Base-by-base conservation (phyloP, 2,329 filamentous ascomycete species). In the Stagonosporopsis vannaccii region DNA sequence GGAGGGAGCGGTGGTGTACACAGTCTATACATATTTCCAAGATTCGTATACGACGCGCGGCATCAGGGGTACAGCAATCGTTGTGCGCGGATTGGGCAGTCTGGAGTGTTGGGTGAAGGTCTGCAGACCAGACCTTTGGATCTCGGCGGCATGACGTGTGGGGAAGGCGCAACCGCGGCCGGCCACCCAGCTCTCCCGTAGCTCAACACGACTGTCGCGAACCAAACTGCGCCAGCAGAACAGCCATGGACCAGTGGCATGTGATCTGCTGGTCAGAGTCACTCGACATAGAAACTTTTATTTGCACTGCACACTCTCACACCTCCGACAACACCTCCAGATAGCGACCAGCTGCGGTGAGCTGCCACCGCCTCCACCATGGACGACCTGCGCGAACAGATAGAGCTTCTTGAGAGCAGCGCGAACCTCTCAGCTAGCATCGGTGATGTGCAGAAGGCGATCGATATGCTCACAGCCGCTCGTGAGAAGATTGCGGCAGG, bases 381-480 rank as follows among this genome's bases (percentile, higher is more conserved):
- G 86, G 85, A 88, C 65, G 77, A 81, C 54, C 80, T 97, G 63
- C 84, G 90, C 74, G 87, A 87, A 67, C 91, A 96, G 72, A 85
- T 95, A 64, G 84, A 87, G 63, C 86, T 87, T 68, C 85, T 96
- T 58, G 85, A 85, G 68, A 87, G 84, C 71, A 87, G 85, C 61
- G 85, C 87, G 28, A 89, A 88, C 70, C 84, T 93, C 40, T 84
- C 84, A 4, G 85, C 89, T 52, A 88, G 88, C 35, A 87, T 96
- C 55, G 80, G 86, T 30, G 88, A 96, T 82, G 90, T 96, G 17
- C 92, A 98, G 73, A 85, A 86, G 57, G 89, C 93, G 35, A 92
- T 99, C 65, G 85, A 92, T 60, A 78, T 91, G 54, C 85, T 99
- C 25, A 84, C 86, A 61, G 82, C 83, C 43, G 91, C 93, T 35